Evolutionary conservation across 768 basidiomycete genomes (phyloP).

Genomic region (Aureoboletus auriporus): DNA sequence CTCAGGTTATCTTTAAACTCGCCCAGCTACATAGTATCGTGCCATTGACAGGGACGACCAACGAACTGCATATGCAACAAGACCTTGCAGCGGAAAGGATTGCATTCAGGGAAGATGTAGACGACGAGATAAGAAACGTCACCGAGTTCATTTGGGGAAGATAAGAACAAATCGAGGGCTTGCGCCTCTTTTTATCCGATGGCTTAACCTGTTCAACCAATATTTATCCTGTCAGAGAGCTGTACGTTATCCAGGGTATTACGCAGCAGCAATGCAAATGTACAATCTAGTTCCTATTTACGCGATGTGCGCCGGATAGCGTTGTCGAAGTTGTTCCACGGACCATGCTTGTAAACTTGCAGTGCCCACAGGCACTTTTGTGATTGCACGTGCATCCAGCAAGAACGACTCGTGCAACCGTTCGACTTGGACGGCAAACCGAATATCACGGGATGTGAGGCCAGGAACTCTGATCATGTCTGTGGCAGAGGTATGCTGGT

Average conservation of each 20-base stretch:
- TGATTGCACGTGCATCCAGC: slow-evolving; percentile 16
- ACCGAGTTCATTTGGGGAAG: slow-evolving; percentile 29
- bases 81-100: slow-evolving; percentile 47
- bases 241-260: slow-evolving; percentile 8
- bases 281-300: not conserved
- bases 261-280: not conserved
- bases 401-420: slow-evolving; percentile 25
- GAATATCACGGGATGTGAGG: slow-evolving; percentile 49
- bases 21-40: slow-evolving; percentile 63
- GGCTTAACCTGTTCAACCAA: not conserved
- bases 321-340: slow-evolving; percentile 19
- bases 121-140: slow-evolving; percentile 21
- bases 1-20: slow-evolving; percentile 66
- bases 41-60: slow-evolving; percentile 74
- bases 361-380: slow-evolving; percentile 16
- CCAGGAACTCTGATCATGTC: slow-evolving; percentile 30
- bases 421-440: slow-evolving; percentile 45
- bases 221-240: not conserved
- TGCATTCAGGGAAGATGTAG: slow-evolving; percentile 29
- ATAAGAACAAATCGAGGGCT: not conserved
- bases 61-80: slow-evolving; percentile 63
- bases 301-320: slow-evolving; percentile 11
- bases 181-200: not conserved
- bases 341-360: slow-evolving; percentile 18
- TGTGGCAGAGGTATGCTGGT: slow-evolving; percentile 4